Evolutionary conservation across 2,329 filamentous ascomycete species (phyloP).

Genomic region (Sarocladium kiliense): DNA sequence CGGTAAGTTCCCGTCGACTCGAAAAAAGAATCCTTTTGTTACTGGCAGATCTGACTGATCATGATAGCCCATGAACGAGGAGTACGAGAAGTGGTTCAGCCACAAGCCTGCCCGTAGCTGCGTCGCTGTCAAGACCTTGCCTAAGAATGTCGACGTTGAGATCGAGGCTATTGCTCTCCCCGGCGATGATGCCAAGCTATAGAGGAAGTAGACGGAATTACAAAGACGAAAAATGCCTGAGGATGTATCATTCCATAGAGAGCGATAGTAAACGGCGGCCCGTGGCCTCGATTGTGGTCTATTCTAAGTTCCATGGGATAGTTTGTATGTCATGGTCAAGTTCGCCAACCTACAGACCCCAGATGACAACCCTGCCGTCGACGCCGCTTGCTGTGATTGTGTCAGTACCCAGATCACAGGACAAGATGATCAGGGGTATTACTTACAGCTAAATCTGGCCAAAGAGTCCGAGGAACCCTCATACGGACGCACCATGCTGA

Average conservation of each 20-base stretch:
- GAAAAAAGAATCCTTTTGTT: too few relatives aligned
- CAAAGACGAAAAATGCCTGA: not conserved
- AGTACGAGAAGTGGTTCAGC: slow-evolving; percentile 77
- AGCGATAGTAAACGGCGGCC: not conserved
- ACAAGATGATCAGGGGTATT: slow-evolving; percentile 11
- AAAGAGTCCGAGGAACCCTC: slow-evolving; percentile 61
- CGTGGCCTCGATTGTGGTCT: not conserved
- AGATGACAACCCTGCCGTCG: slow-evolving; percentile 77
- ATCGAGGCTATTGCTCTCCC: slow-evolving; percentile 82
- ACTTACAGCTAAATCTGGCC: slow-evolving; percentile 82
- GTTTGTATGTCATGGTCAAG: not conserved
- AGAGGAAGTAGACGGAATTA: not conserved
- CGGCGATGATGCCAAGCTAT: not conserved
- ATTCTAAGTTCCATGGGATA: not conserved
- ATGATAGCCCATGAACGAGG: slow-evolving; percentile 69
- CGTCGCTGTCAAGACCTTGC: slow-evolving; percentile 83
- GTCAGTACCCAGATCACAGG: not conserved
- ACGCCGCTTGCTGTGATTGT: slow-evolving; percentile 66
- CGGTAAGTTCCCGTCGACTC: slow-evolving; percentile 39
- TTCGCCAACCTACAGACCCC: slow-evolving; percentile 34
- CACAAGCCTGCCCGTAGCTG: slow-evolving; percentile 87
- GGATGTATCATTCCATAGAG: not conserved
- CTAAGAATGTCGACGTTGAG: slow-evolving; percentile 81
- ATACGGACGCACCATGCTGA: slow-evolving; percentile 77
- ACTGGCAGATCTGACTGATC: too few relatives aligned